Evolutionary conservation across 352 stramenopile species (phyloP), one percentile per base, ranked within the genome.

Genomic region (Globisporangium splendens): DNA sequence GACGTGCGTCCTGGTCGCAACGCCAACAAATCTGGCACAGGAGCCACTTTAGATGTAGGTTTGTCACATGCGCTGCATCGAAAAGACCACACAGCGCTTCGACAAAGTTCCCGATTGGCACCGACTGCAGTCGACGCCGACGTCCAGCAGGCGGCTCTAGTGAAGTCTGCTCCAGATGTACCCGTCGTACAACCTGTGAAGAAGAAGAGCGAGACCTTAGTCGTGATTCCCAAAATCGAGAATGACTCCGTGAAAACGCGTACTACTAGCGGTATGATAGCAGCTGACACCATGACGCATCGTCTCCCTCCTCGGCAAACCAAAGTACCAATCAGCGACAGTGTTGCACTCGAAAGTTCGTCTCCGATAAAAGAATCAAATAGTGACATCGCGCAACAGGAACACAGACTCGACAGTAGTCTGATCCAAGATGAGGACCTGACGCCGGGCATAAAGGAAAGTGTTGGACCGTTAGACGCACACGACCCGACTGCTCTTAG

Each of bases 181-280:
- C 18, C 42, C 8, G 1, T 14, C n/a, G 13, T 17, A 0, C 11
- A 49, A 5, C n/a, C 56, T 0, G 12, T 22, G 12, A 63, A 62
- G 20, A 44, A 41, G 38, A 63, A 63, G 41, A 46, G n/a, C 24
- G 51, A 49, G 31, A 21, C 59, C 2, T 21, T 64, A 13, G 64
- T 63, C 5, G 60, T 68, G 49, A 58, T 65, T 2, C 60, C 64
- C 4, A 68, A 48, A 13, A 56, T 68, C 11, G 60, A 71, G 20
- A 63, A 68, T 24, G 50, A 55, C 13, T 3, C 49, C 8, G 48
- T 11, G 22, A 59, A 52, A 15, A 17, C 22, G 28, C 43, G 14
- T 18, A 17, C 8, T 44, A 5, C 6, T 13, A 49, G 24, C 8
- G n/a, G n/a, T 41, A 17, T 14, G 11, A 11, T 44, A 2, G 14